phyloP scores from a whole-genome alignment of 345 rosid genomes.

The Camelina hispida region DNA sequence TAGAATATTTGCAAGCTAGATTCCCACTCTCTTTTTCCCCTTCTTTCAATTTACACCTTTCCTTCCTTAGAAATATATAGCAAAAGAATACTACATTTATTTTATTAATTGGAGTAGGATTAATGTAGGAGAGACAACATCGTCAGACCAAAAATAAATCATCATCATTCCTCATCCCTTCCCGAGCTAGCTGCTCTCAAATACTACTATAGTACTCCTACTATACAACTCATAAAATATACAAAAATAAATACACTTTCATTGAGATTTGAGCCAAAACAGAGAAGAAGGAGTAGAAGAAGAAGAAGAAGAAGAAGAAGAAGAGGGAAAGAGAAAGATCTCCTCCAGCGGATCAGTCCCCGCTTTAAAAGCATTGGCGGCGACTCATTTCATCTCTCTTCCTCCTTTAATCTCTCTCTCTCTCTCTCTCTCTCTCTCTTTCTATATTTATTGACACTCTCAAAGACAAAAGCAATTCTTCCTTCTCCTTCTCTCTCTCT shows the following conservation, averaged over 20 bases:
- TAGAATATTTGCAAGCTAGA: constrained; percentile 45
- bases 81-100: background rate
- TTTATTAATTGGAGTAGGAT: background rate
- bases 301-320: constrained; percentile 6
- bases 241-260: background rate
- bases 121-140: constrained; percentile 48
- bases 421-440: constrained; percentile 1
- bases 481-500: constrained; percentile 29
- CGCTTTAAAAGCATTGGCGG: constrained; percentile 84
- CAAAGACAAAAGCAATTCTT: background rate
- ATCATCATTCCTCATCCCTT: constrained; percentile 42
- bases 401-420: background rate
- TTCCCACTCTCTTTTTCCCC: constrained; percentile 23
- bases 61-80: background rate
- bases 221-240: background rate
- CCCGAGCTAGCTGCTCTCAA: constrained; percentile 27
- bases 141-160: constrained; percentile 51
- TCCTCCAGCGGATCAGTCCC: constrained; percentile 48
- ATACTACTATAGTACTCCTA: background rate
- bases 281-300: constrained; percentile 20
- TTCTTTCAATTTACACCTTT: background rate
- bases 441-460: background rate
- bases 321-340: constrained; percentile 40
- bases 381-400: constrained; percentile 54
- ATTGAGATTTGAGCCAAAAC: constrained; percentile 58